Evolutionary conservation across 1,284 basidiomycete species (phyloP).

Genomic region (Cerrena zonata): DNA sequence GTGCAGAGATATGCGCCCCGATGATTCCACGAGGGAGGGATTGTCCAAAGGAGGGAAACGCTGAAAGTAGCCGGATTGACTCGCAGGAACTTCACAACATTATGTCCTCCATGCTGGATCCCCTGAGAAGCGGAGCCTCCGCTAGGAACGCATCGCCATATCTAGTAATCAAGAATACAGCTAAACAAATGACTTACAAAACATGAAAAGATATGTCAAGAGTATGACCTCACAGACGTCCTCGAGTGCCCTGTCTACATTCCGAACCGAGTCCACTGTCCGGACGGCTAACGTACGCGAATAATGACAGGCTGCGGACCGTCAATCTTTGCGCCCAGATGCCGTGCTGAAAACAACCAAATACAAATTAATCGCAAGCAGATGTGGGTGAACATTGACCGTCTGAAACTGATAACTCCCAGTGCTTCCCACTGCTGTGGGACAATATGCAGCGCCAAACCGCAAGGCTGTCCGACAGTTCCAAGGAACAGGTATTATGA

Average conservation of each 20-base stretch:
- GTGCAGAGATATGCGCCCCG: neutral
- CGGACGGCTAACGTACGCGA: neutral
- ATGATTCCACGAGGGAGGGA: slow-evolving; percentile 8
- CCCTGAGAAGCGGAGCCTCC: slow-evolving; percentile 2
- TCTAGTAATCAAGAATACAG: neutral
- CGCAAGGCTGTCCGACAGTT: neutral
- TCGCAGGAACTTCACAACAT: slow-evolving; percentile 6
- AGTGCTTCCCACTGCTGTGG: slow-evolving; percentile 6
- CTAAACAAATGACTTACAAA: neutral
- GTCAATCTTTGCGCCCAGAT: no score
- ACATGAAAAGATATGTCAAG: no score
- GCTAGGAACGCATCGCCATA: slow-evolving; percentile 3
- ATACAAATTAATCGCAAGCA: no score
- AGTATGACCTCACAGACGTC: neutral
- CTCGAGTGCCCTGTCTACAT: neutral
- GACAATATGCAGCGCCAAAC: neutral
- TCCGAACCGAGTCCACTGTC: neutral
- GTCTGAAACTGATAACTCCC: slow-evolving; percentile 6
- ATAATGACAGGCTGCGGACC: slow-evolving; percentile 5
- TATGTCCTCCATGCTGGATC: slow-evolving; percentile 1
- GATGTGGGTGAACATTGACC: neutral
- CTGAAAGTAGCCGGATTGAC: slow-evolving; percentile 2
- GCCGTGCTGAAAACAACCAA: no score
- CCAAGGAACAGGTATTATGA: slow-evolving; percentile 4
- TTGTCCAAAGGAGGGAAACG: slow-evolving; percentile 6